phyloP scores from a whole-genome alignment of 164 flowering plant species.

The Stephania yunnanensis region DNA sequence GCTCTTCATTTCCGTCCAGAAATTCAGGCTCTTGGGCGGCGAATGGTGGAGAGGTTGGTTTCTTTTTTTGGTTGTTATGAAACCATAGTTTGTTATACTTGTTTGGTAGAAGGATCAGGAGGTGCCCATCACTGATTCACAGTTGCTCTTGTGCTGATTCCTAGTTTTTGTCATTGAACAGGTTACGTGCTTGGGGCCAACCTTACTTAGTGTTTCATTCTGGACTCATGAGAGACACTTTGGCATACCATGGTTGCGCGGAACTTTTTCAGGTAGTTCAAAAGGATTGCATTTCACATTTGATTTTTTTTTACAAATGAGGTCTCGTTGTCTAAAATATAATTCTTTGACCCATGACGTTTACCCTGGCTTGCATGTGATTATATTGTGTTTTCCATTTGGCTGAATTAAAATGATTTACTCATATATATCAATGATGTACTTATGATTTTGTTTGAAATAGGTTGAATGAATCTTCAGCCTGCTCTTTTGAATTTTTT shows the following conservation, averaged over 20 bases:
- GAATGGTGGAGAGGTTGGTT: constrained; percentile 60
- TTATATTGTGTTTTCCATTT: background rate
- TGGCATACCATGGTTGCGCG: constrained; percentile 98
- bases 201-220: constrained; percentile 87
- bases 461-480: background rate
- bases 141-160: background rate
- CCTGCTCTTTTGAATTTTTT: background rate
- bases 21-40: constrained; percentile 64
- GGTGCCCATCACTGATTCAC: background rate
- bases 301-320: background rate
- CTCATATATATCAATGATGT: background rate
- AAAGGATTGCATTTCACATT: background rate
- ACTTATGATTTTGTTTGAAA: background rate
- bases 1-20: constrained; percentile 84
- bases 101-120: background rate
- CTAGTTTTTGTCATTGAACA: constrained; percentile 20
- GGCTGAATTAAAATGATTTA: constrained; percentile 1
- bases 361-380: background rate
- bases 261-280: constrained; percentile 87
- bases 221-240: constrained; percentile 69
- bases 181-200: constrained; percentile 68
- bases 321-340: background rate
- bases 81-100: background rate
- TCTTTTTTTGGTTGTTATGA: background rate
- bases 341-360: background rate